phyloP scores from a whole-genome alignment of 1,284 basidiomycete genomes.

The Abortiporus biennis region DNA sequence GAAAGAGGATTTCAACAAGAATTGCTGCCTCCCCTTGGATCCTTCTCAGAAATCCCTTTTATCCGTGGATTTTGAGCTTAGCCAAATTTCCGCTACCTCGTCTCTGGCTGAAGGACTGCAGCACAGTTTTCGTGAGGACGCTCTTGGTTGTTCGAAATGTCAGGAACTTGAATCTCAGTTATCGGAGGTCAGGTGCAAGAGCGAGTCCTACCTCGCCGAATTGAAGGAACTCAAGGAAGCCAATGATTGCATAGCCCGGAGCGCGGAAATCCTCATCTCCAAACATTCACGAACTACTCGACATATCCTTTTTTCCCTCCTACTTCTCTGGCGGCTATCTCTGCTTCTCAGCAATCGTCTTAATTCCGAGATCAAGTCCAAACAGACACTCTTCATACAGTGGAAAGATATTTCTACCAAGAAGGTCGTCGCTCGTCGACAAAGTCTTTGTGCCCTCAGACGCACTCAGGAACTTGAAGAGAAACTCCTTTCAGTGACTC shows the following conservation, averaged over 20 bases:
- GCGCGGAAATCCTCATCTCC: too few relatives aligned
- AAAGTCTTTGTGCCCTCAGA: slow-evolving; percentile 1
- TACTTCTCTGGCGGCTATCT: slow-evolving; percentile 8
- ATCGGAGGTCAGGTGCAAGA: too few relatives aligned
- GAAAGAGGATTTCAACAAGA: too few relatives aligned
- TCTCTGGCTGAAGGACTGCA: background rate
- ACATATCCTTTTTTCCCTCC: slow-evolving; percentile 4
- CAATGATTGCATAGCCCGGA: too few relatives aligned
- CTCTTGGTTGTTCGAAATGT: too few relatives aligned
- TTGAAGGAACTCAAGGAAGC: background rate
- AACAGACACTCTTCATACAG: slow-evolving; percentile 3
- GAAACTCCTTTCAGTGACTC: slow-evolving; percentile 1
- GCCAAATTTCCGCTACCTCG: background rate
- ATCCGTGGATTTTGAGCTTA: background rate
- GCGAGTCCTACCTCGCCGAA: background rate
- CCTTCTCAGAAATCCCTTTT: slow-evolving; percentile 3
- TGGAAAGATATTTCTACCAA: slow-evolving; percentile 3
- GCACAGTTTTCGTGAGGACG: background rate
- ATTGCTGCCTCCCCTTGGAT: too few relatives aligned
- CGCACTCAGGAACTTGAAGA: slow-evolving; percentile 4
- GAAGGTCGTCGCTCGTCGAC: slow-evolving; percentile 7
- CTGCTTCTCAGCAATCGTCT: slow-evolving; percentile 5
- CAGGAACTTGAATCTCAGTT: background rate
- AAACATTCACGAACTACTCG: slow-evolving; percentile 3
- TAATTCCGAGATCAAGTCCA: background rate